Evolutionary conservation across 495 filamentous ascomycete species (phyloP).

Genomic region (Cercophora sp.): DNA sequence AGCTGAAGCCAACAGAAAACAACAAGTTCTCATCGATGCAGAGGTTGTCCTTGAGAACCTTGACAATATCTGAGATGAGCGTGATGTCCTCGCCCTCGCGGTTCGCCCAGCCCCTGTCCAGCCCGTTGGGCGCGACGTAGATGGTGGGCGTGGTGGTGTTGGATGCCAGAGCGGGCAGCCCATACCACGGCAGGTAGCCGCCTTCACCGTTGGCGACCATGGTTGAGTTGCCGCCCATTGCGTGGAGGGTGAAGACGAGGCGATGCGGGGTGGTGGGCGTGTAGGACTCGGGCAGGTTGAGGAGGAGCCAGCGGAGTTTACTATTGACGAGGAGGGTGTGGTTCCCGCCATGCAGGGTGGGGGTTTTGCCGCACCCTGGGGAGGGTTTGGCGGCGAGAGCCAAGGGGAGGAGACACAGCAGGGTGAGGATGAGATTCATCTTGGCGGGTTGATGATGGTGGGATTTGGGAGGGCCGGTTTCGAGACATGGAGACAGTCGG

Average conservation of each 20-base stretch:
- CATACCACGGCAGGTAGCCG: conserved; percentile 32
- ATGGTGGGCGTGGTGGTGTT: conserved; percentile 35
- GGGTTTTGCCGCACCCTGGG: conserved; percentile 33
- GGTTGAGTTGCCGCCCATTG: conserved; percentile 28
- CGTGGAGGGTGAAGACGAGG: conserved; percentile 38
- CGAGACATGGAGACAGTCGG: no score
- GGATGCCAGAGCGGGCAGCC: conserved; percentile 30
- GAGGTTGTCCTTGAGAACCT: conserved; percentile 30
- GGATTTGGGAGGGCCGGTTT: no score
- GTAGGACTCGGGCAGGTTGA: conserved; percentile 37
- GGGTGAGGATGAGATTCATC: neutral
- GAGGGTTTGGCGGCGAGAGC: conserved; percentile 14
- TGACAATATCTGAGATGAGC: conserved; percentile 32
- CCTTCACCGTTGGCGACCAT: conserved; percentile 29
- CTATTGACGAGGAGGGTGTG: conserved; percentile 20
- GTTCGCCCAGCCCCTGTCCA: conserved; percentile 41
- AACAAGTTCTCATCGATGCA: conserved; percentile 37
- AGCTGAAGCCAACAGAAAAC: conserved; percentile 43
- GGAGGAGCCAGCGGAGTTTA: conserved; percentile 26
- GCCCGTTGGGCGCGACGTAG: conserved; percentile 38
- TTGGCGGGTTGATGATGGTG: no score
- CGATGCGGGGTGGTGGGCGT: conserved; percentile 34
- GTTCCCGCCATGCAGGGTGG: conserved; percentile 17
- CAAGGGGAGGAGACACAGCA: neutral
- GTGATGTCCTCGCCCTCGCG: conserved; percentile 35